Base-by-base conservation (phyloP, 2,329 filamentous ascomycete species). In the Xylariaceae sp. region DNA sequence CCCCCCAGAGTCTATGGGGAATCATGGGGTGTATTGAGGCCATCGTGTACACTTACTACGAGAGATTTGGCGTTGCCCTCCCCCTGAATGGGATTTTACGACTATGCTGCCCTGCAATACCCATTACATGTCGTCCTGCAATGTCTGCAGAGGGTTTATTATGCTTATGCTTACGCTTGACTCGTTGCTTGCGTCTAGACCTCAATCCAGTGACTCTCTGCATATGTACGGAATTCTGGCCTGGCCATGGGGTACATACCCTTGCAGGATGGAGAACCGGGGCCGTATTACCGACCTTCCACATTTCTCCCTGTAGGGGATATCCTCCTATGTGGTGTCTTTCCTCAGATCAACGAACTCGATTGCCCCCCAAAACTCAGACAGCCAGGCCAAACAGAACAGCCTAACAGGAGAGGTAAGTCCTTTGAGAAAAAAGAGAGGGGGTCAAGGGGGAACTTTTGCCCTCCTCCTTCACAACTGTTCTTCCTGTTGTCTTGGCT, bases 11-110 rank as follows among this genome's bases (percentile, higher is more conserved):
- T 30, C 23, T 5, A 30, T 30, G 23, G 23, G 23, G 23, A 30
- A 30, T 4, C 23, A 30, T 30, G 23, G 49, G 55, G 56, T 55
- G 56, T 50, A 57, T 56, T 8, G 23, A 6, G 50, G 42, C 9
- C 54, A 54, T 59, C 58, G 18, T 63, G 52, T 69, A 68, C 47
- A 65, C 64, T 30, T 67, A 67, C 56, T 7, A 37, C 18, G 17
- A 42, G 53, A 18, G 17, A 55, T 57, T 18, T 51, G 37, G 51
- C 57, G 18, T 30, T 59, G 35, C 56, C 35, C 56, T 51, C 30
- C 47, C 30, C 45, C 23, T 30, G 23, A 30, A 30, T 30, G 23
- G 37, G 8, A 18, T 55, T 39, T 15, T 39, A 52, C 23, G 54
- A 56, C 47, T 17, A n/a, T 53, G 17, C 50, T 17, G 48, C 37